A percentile compares a stretch with the other conserved stretches of the same genome.
These are phyloP conservation scores for Blastomyces silverae DNA, from an alignment of 2,329 filamentous ascomycete genomes.

Conservation along the genomic window DNA sequence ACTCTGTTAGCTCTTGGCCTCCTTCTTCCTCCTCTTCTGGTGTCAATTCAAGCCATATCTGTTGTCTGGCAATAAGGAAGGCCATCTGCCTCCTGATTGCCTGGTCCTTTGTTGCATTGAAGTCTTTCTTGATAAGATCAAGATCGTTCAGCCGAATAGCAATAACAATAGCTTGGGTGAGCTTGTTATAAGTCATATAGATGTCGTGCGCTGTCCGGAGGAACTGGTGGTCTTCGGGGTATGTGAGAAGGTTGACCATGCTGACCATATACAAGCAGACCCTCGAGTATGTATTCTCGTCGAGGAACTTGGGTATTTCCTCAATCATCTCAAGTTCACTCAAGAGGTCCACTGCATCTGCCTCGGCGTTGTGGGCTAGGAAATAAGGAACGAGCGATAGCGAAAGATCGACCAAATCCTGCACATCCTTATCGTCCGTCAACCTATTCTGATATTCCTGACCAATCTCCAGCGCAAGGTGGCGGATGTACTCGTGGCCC, in stretches of 20 bases:
- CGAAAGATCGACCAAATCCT: constrained; percentile 80
- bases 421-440: constrained; percentile 72
- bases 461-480: constrained; percentile 90
- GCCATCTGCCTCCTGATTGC: constrained; percentile 87
- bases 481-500: constrained; percentile 97
- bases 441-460: constrained; percentile 86
- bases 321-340: constrained; percentile 98
- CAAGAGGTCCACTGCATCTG: constrained; percentile 92
- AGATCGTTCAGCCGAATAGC: constrained; percentile 89
- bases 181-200: constrained; percentile 87
- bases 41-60: constrained; percentile 69
- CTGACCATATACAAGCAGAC: constrained; percentile 98
- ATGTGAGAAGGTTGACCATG: constrained; percentile 96
- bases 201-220: constrained; percentile 87
- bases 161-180: constrained; percentile 86
- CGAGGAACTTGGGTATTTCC: constrained; percentile 77
- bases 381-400: constrained; percentile 85
- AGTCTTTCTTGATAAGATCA: constrained; percentile 73
- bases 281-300: constrained; percentile 85
- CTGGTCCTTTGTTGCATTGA: constrained; percentile 71
- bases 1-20: constrained; percentile 69
- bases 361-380: constrained; percentile 94
- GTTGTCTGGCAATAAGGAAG: constrained; percentile 85
- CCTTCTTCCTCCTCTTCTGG: constrained; percentile 54
- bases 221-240: constrained; percentile 94